Conservation (phyloP, 306 rosid genomes). For the Rosa multiflora region DNA sequence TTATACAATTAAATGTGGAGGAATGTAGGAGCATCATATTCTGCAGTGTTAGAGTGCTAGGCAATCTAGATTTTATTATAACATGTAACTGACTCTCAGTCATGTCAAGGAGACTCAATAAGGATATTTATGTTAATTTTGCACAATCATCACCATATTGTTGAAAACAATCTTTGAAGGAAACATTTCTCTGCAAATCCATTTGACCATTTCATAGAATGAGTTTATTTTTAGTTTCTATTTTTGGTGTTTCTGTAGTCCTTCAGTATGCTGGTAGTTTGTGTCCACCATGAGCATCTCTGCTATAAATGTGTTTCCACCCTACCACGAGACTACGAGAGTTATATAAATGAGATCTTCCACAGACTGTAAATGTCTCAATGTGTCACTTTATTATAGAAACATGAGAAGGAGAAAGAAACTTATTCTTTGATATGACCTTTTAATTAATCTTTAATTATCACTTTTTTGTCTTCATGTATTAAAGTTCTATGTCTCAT, state of each 20-base stretch:
- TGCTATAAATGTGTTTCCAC: background rate
- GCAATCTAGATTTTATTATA: background rate
- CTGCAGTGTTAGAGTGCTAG: background rate
- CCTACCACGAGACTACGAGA: background rate
- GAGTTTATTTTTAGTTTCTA: background rate
- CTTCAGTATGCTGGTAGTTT: background rate
- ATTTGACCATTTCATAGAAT: background rate
- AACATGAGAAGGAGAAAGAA: background rate
- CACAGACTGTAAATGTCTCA: background rate
- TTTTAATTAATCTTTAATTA: background rate
- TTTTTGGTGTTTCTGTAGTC: background rate
- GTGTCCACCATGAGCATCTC: background rate
- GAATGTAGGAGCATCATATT: background rate
- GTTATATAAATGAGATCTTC: background rate
- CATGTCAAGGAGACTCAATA: background rate
- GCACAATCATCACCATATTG: background rate
- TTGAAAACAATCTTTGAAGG: background rate
- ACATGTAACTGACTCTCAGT: background rate
- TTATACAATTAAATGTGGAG: background rate
- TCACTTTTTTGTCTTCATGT: background rate
- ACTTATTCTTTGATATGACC: background rate
- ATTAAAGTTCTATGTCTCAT: background rate
- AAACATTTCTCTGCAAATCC: background rate
- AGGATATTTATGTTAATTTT: background rate
- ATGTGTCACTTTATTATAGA: background rate